Conservation (phyloP, 2,329 filamentous ascomycete species). For the Cadophora gregata region DNA sequence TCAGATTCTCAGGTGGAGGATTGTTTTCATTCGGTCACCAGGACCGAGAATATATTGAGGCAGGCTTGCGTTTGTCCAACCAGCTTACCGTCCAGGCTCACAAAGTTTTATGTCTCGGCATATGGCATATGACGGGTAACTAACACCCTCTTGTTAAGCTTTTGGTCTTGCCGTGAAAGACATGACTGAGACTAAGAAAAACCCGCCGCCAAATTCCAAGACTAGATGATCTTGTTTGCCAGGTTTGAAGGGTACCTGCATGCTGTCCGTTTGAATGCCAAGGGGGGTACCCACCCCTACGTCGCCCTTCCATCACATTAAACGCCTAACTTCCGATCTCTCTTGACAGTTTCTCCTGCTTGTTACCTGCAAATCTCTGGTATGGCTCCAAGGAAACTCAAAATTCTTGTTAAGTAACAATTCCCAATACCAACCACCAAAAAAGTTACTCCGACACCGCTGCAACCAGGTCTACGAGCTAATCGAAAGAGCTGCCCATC, state of each 20-base stretch:
- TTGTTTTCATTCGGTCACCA: background rate
- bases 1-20: background rate
- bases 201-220: background rate
- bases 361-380: background rate
- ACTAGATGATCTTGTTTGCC: background rate
- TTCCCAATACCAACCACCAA: background rate
- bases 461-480: background rate
- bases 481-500: background rate
- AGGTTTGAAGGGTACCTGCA: conserved; percentile 2
- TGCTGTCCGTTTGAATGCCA: background rate
- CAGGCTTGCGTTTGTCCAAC: background rate
- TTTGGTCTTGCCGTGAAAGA: background rate
- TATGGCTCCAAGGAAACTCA: conserved; percentile 1
- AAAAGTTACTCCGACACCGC: background rate
- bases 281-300: background rate
- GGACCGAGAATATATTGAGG: background rate
- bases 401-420: background rate
- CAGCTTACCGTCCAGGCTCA: background rate
- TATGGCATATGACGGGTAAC: background rate
- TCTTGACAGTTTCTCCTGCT: background rate
- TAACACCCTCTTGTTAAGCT: background rate
- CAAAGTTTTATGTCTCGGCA: background rate
- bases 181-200: background rate
- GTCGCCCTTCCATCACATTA: background rate
- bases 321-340: background rate